Evolutionary conservation across 2,329 filamentous ascomycete genomes (phyloP), one percentile per base, ranked within the genome.

Genomic region (Teratosphaeria gauchensis): DNA sequence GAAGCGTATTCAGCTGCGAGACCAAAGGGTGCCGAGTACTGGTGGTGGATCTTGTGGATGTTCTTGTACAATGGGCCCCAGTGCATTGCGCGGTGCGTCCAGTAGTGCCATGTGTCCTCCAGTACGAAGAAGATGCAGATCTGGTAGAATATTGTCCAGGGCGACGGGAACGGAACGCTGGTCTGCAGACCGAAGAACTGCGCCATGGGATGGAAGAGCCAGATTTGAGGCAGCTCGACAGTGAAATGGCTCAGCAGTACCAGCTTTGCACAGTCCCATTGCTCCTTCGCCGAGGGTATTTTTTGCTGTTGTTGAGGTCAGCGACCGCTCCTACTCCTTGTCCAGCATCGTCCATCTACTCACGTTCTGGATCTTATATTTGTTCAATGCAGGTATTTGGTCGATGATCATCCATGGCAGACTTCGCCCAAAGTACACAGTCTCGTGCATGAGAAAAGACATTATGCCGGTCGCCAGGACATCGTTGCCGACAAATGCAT

Each of bases 21-120:
- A 66, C 94, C 94, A 72, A 99, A 99, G 19, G 94, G 94, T 12
- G 94, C 94, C 42, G 91, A 96, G 80, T 99, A 99, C 71, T 94
- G 92, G 80, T 99, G 94, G 79, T 99, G 94, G 68, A 99, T 92
- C 81, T 99, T 99, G 84, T 99, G 94, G 69, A 99, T 89, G 71
- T 86, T 84, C 80, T 91, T 95, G 85, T 99, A 99, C 5, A 99
- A 85, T 46, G 91, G 90, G 24, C 90, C 92, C 80, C 90, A 95
- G 81, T 99, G 94, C 77, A 99, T 85, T 51, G 83, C 84, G 67
- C 94, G 90, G 78, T 99, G 94, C 66, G 85, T 85, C 86, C 92
- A 97, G 82, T 99, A 99, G 77, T 99, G 94, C 94, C 94, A 99
- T 65, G 92, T 80, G 76, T 99, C 94, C 76, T 99, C 94, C 70